phyloP scores from a whole-genome alignment of 2,329 filamentous ascomycete genomes.

The Bertia moriformis region DNA sequence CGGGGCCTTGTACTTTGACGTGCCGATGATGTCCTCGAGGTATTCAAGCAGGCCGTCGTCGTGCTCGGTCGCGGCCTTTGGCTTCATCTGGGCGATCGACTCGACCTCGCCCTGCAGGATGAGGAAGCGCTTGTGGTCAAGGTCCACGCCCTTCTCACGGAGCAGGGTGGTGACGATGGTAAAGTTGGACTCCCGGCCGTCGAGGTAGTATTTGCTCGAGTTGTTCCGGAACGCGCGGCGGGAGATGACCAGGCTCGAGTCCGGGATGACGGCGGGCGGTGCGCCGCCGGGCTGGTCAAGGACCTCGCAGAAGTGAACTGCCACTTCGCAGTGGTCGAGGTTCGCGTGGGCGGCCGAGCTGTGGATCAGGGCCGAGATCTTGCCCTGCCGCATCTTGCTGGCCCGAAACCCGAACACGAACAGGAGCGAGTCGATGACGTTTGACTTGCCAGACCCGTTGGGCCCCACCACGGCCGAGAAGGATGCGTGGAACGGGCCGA shows the following conservation, averaged over 20 bases:
- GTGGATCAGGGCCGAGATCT: constrained; percentile 93
- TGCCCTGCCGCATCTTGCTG: constrained; percentile 98
- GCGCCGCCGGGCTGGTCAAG: constrained; percentile 67
- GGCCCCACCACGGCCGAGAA: constrained; percentile 97
- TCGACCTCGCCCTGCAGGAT: constrained; percentile 97
- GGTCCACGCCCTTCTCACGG: constrained; percentile 75
- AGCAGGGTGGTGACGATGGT: constrained; percentile 80
- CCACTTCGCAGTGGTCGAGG: constrained; percentile 82
- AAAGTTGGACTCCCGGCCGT: constrained; percentile 78
- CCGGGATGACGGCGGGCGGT: constrained; percentile 60
- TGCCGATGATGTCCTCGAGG: constrained; percentile 95
- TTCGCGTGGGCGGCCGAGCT: constrained; percentile 81
- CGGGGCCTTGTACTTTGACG: constrained; percentile 91
- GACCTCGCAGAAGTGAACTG: constrained; percentile 91
- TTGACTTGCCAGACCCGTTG: constrained; percentile 96
- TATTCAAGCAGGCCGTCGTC: constrained; percentile 94
- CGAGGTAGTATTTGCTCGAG: constrained; percentile 95
- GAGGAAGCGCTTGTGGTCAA: constrained; percentile 95
- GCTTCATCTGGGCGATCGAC: constrained; percentile 97
- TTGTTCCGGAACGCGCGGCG: constrained; percentile 95
- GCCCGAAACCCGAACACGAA: constrained; percentile 99
- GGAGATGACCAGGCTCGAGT: constrained; percentile 77
- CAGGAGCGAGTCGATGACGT: constrained; percentile 92
- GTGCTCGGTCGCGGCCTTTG: constrained; percentile 90
- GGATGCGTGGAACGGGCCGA: constrained; percentile 89